Evolutionary conservation across 768 basidiomycete genomes (phyloP), one percentile per base, ranked within the genome.

Genomic region (Lentinula sp.): DNA sequence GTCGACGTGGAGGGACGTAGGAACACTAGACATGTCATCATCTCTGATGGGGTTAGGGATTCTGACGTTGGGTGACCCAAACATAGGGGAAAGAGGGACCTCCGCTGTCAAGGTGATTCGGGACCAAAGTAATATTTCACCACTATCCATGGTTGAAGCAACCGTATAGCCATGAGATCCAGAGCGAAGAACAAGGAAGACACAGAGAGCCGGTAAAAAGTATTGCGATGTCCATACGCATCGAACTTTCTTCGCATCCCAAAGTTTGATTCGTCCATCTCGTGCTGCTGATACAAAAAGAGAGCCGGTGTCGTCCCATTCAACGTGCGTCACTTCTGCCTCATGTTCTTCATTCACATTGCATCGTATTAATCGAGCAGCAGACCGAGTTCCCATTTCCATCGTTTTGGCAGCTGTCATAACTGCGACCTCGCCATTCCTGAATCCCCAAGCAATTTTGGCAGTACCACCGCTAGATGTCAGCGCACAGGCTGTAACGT

Each of bases 181-280:
- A 16, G 79, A 62, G 43, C 77, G 74, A 45, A 79, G 73, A 2
- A 76, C 76, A 2, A 89, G 76, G 63, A 78, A 81, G 45, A 82
- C 63, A 64, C 79, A 83, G 1, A 83, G 70, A 64, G 88, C 85
- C 1, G 76, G 72, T 1, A 80, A 65, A 13, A 77, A 69, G 10
- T 70, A 69, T 35, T 67, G 63, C 1, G 85, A 89, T 1, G 84
- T 80, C 90, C 89, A 93, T 21, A 87, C 56, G 61, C 85, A 86
- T n/a, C 63, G 65, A 13, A 84, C 70, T 3, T 72, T 73, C 64
- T 78, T 82, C 15, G 79, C 72, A 61, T 87, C 81, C 92, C 92
- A 93, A 2, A 94, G 63, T 69, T 92, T 93, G 64, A 90, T 78
- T 23, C 74, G 71, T 0, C 89, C 89, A 64, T 93, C 89, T 1